phyloP scores from a whole-genome alignment of 2,329 filamentous ascomycete genomes.

The Chrysoporthe cubensis region DNA sequence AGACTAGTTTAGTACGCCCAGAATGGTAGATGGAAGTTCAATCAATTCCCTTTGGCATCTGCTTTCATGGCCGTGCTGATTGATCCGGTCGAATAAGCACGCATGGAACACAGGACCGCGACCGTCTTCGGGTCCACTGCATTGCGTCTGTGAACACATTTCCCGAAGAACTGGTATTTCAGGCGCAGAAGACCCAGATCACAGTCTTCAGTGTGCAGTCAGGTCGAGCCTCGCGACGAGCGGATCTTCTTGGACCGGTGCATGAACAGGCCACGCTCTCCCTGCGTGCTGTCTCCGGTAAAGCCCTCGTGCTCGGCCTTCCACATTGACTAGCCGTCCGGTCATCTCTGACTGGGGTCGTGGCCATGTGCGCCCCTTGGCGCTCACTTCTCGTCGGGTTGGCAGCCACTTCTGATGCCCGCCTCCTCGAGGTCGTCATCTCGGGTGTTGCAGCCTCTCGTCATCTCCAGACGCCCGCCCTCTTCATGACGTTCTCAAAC shows the following conservation, averaged over 20 bases:
- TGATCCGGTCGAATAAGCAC: too few relatives aligned
- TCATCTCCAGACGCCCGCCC: conserved; percentile 88
- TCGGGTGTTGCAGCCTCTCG: conserved; percentile 47
- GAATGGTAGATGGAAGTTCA: too few relatives aligned
- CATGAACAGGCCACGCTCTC: not conserved
- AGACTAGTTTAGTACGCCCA: too few relatives aligned
- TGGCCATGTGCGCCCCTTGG: not conserved
- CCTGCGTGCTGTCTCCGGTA: not conserved
- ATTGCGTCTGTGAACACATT: not conserved
- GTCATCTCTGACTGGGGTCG: not conserved
- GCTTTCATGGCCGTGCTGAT: too few relatives aligned
- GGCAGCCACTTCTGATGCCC: not conserved
- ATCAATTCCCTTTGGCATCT: too few relatives aligned
- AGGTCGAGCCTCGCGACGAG: not conserved
- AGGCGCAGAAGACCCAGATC: not conserved
- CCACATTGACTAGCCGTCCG: not conserved
- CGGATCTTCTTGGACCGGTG: not conserved
- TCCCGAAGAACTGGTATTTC: not conserved
- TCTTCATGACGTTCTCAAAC: conserved; percentile 83
- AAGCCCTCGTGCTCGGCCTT: not conserved
- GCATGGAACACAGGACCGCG: too few relatives aligned
- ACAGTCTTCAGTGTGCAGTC: not conserved
- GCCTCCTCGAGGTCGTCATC: not conserved
- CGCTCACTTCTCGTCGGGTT: not conserved
- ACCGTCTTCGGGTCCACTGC: not conserved